Percentiles rank a stretch among this genome's conserved stretches.
These are phyloP conservation scores for Monosporascus sp. DNA, from an alignment of 2,329 filamentous ascomycete species.

Conservation along the genomic window DNA sequence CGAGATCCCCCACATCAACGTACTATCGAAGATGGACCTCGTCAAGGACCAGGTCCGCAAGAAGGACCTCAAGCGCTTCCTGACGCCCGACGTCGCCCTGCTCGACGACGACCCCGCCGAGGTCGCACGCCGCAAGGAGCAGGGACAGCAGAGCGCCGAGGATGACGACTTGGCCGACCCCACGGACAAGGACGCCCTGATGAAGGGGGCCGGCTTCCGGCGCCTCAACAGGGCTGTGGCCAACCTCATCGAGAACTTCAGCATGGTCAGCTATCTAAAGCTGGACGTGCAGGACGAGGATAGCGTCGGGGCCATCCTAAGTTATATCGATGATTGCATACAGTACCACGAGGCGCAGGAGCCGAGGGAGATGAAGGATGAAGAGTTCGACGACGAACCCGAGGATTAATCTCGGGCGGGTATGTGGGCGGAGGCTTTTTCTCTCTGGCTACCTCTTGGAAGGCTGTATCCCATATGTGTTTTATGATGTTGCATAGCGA, in stretches of 20 bases:
- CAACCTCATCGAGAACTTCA: slow-evolving; percentile 90
- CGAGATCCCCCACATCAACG: slow-evolving; percentile 93
- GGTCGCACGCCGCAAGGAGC: slow-evolving; percentile 33
- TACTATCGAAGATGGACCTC: slow-evolving; percentile 96
- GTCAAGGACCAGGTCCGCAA: slow-evolving; percentile 84
- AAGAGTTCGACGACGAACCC: slow-evolving; percentile 21
- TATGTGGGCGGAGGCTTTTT: neutral
- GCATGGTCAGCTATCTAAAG: slow-evolving; percentile 93
- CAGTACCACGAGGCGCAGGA: slow-evolving; percentile 30
- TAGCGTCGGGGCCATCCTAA: slow-evolving; percentile 66
- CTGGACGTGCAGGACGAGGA: slow-evolving; percentile 88
- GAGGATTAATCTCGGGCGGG: slow-evolving; percentile 5
- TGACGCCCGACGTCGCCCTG: slow-evolving; percentile 77
- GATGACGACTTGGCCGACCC: slow-evolving; percentile 54
- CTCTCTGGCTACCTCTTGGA: neutral
- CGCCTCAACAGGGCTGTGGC: slow-evolving; percentile 83
- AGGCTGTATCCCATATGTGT: neutral
- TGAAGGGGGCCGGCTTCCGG: slow-evolving; percentile 78
- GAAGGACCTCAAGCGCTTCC: slow-evolving; percentile 82
- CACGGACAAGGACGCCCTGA: slow-evolving; percentile 60
- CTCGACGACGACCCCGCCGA: slow-evolving; percentile 73
- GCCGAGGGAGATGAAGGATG: slow-evolving; percentile 27
- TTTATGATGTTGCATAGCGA: slow-evolving; percentile 13
- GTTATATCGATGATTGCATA: slow-evolving; percentile 48
- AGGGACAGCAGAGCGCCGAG: slow-evolving; percentile 29